phyloP scores from a whole-genome alignment of 495 filamentous ascomycete species.

The Aspergillus asperescens region DNA sequence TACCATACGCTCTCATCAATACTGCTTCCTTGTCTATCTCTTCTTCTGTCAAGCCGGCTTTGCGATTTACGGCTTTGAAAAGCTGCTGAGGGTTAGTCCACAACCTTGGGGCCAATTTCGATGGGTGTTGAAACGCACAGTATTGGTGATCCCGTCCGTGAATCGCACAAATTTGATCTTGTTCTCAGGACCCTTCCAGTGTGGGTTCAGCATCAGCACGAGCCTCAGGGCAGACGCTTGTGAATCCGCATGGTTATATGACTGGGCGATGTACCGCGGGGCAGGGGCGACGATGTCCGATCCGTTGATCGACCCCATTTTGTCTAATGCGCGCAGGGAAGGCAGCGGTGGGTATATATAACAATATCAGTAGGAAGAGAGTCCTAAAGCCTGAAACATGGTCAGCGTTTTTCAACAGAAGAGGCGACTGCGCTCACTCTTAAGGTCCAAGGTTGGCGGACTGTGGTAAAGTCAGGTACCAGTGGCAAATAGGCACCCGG shows the following conservation, averaged over 20 bases:
- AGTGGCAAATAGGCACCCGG: not conserved
- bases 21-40: constrained; percentile 82
- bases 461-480: not conserved
- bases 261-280: constrained; percentile 60
- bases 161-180: constrained; percentile 86
- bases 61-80: constrained; percentile 79
- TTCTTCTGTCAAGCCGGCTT: constrained; percentile 66
- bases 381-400: not conserved
- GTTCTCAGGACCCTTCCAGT: constrained; percentile 71
- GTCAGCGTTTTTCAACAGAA: not conserved
- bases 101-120: constrained; percentile 2
- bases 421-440: not conserved
- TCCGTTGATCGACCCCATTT: constrained; percentile 30
- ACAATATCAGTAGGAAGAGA: not conserved
- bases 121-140: constrained; percentile 46
- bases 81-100: constrained; percentile 48
- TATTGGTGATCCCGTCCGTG: constrained; percentile 98
- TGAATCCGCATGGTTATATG: constrained; percentile 70
- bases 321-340: no score
- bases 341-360: not conserved
- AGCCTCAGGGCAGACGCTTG: constrained; percentile 71
- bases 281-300: constrained; percentile 18
- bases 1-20: constrained; percentile 88
- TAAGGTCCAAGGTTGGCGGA: not conserved
- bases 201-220: constrained; percentile 71